Percentiles rank a stretch among this genome's conserved stretches.
Evolutionary conservation across 2,329 filamentous ascomycete species (phyloP).

Genomic region (Aphanocladium album): DNA sequence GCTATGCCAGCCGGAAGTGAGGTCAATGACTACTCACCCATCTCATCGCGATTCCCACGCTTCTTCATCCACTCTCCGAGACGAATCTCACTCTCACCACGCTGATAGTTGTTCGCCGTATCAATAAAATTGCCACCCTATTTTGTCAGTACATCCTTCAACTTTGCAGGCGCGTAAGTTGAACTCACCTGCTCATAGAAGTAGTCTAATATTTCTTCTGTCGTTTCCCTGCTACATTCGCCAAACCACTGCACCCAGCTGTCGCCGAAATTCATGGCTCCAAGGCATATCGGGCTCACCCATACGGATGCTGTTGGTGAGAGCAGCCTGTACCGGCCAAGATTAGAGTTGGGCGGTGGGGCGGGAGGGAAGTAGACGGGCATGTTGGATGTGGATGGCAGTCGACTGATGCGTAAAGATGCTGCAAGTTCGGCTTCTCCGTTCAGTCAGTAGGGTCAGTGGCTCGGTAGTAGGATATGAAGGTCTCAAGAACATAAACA

Average conservation of each 20-base stretch:
- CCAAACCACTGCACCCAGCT: slow-evolving; percentile 55
- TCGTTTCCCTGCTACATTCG: slow-evolving; percentile 55
- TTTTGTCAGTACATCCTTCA: background rate
- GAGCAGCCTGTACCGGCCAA: slow-evolving; percentile 62
- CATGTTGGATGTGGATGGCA: background rate
- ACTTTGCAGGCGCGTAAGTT: background rate
- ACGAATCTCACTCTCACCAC: slow-evolving; percentile 57
- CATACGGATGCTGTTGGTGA: slow-evolving; percentile 60
- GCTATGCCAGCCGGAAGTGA: too few relatives aligned
- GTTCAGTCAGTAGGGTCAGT: too few relatives aligned
- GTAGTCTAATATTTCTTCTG: slow-evolving; percentile 61
- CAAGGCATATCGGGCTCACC: slow-evolving; percentile 63
- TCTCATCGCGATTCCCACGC: slow-evolving; percentile 59
- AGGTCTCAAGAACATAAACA: background rate
- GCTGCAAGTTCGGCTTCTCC: too few relatives aligned
- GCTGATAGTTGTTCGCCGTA: slow-evolving; percentile 64
- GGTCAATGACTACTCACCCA: slow-evolving; percentile 26
- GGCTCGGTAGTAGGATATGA: too few relatives aligned
- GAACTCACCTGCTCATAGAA: slow-evolving; percentile 50
- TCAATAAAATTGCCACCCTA: slow-evolving; percentile 65
- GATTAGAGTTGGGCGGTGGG: slow-evolving; percentile 51
- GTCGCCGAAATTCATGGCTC: slow-evolving; percentile 60
- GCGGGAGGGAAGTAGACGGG: slow-evolving; percentile 29
- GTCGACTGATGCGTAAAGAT: too few relatives aligned
- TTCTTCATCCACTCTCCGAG: slow-evolving; percentile 67